A percentile compares a stretch with the other conserved stretches of the same genome.
Evolutionary conservation across 495 filamentous ascomycete species (phyloP).

Genomic region (Bathelium albidoporum): DNA sequence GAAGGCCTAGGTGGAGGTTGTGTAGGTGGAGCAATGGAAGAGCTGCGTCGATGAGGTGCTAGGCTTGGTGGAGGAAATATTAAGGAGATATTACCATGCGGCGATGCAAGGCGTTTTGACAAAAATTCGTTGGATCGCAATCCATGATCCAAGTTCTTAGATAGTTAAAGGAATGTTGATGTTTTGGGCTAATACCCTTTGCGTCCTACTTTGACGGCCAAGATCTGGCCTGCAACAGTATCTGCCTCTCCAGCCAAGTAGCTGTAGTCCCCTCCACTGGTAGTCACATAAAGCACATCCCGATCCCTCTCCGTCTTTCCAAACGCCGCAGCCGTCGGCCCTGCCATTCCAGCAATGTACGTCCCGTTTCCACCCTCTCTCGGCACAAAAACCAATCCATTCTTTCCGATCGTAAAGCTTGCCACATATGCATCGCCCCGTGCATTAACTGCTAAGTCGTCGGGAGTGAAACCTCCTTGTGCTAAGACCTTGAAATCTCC

Average conservation of each 20-base stretch:
- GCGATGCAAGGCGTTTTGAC: no score
- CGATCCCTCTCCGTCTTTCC: neutral
- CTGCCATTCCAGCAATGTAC: neutral
- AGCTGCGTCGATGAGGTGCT: no score
- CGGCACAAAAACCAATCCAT: neutral
- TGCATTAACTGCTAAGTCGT: neutral
- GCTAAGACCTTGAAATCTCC: neutral
- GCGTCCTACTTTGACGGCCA: neutral
- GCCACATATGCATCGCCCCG: neutral
- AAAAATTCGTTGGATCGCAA: no score
- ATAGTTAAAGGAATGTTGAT: no score
- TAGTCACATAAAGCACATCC: neutral
- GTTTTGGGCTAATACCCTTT: no score
- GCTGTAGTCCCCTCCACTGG: neutral
- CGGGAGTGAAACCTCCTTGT: neutral
- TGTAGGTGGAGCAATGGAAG: no score
- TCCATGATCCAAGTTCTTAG: no score
- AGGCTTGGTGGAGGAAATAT: no score
- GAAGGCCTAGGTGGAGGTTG: no score
- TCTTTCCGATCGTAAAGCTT: conserved; percentile 1
- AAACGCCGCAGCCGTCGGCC: neutral
- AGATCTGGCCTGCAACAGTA: neutral
- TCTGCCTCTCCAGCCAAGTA: neutral
- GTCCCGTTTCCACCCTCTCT: neutral
- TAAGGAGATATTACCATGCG: no score